Evolutionary conservation across 2,329 filamentous ascomycete genomes (phyloP).

Genomic region (Arthrobotrys conoides): DNA sequence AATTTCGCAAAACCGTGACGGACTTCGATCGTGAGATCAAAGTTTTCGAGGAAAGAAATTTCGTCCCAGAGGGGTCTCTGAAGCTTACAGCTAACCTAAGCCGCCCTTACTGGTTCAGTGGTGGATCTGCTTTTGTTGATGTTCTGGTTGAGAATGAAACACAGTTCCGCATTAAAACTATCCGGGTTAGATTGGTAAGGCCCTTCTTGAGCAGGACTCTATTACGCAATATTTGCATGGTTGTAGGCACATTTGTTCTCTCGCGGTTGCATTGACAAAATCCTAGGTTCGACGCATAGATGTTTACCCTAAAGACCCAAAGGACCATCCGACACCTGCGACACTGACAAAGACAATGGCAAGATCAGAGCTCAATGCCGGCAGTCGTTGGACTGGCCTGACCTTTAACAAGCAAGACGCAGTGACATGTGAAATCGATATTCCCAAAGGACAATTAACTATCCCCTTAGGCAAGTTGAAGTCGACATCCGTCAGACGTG

Average conservation of each 20-base stretch:
- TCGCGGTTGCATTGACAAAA: constrained; percentile 20
- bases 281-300: constrained; percentile 42
- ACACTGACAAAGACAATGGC: constrained; percentile 61
- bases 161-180: constrained; percentile 52
- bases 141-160: constrained; percentile 63
- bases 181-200: constrained; percentile 62
- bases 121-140: constrained; percentile 63
- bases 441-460: constrained; percentile 62
- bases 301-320: constrained; percentile 56
- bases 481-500: not conserved
- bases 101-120: constrained; percentile 63
- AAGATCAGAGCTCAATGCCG: constrained; percentile 63
- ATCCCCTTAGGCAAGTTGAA: constrained; percentile 61
- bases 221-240: constrained; percentile 34
- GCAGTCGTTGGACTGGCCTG: constrained; percentile 63
- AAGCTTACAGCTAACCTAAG: constrained; percentile 63
- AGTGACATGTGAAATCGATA: constrained; percentile 64
- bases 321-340: constrained; percentile 19
- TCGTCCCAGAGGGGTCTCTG: constrained; percentile 53
- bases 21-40: constrained; percentile 61
- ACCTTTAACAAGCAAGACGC: constrained; percentile 62
- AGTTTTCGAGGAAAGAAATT: constrained; percentile 60
- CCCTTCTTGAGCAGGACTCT: constrained; percentile 44
- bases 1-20: constrained; percentile 59
- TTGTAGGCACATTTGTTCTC: constrained; percentile 27